Base-by-base conservation (phyloP, 2,329 filamentous ascomycete species). In the Sclerotinia minor region DNA sequence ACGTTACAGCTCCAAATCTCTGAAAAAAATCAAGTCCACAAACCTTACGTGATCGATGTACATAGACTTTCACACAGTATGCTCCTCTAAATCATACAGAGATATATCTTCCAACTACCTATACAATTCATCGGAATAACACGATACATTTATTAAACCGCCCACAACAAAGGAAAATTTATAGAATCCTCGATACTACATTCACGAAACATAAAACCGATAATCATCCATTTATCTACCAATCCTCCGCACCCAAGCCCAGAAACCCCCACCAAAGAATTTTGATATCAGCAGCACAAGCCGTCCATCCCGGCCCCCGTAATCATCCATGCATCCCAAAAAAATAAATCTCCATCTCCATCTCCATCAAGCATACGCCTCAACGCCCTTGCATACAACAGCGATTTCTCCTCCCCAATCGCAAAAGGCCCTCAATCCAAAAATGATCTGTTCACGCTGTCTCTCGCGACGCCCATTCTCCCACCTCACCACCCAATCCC, bases 361-460 rank as follows among this genome's bases (percentile, higher is more conserved):
- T 71, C 71, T 71, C 71, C 71, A 73, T 73, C 76, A 15, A 65
- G 7, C 68, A 55, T 70, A 75, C 69, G 73, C 72, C 50, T 58
- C 53, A 63, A 44, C 38, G 38, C 38, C 38, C 38, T 41, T 41
- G 38, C 38, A 3, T 41, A 13, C 38, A 15, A 4, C 38, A 41
- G 1, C 41, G 24, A 6, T 55, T 29, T 24, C 71, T 41, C 64
- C 58, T n/a, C 67, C 24, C 71, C 32, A 58, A 32, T 24, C 71
- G 29, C 68, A 26, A 61, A 24, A 21, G 11, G 13, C 13, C 15
- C 45, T 64, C 65, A 74, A 9, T 41, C 38, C 11, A 41, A 41
- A 65, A 71, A 79, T 79, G 77, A 78, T 78, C 67, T 78, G 77
- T 71, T 70, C 71, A 35, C 74, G 79, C 72, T 88, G 85, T 76